These are phyloP conservation scores for Ustanciosporium gigantosporum DNA, from an alignment of 1,284 basidiomycete species.

Conservation along the genomic window DNA sequence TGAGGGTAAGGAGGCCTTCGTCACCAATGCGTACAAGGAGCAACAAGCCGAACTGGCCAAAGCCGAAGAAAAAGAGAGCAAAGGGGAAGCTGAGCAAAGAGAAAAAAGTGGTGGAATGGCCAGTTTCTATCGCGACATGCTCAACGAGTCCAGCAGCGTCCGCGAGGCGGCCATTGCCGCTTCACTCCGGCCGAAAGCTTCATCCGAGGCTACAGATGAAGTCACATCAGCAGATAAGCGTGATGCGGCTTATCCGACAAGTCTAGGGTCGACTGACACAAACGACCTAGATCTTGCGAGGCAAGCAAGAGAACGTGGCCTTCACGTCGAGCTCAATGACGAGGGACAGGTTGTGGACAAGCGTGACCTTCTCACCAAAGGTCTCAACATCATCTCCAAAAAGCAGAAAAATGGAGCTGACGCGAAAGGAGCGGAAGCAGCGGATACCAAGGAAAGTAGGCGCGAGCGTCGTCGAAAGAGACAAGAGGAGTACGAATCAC, in stretches of 20 bases:
- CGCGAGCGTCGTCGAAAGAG: conserved; percentile 16
- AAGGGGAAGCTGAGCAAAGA: conserved; percentile 79
- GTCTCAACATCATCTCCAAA: conserved; percentile 75
- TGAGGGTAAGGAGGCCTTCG: conserved; percentile 90
- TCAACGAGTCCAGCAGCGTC: conserved; percentile 43
- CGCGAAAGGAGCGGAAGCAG: background rate
- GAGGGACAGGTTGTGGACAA: conserved; percentile 97
- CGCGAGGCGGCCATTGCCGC: conserved; percentile 52
- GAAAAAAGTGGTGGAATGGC: conserved; percentile 77
- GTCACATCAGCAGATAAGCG: conserved; percentile 64
- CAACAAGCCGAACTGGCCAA: conserved; percentile 89
- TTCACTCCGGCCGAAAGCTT: conserved; percentile 4
- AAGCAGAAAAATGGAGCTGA: conserved; percentile 1
- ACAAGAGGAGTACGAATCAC: conserved; percentile 30
- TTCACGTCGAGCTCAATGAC: conserved; percentile 92
- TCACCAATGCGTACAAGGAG: conserved; percentile 94
- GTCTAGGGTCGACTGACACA: background rate
- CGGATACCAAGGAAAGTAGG: conserved; percentile 4
- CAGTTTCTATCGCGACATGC: conserved; percentile 51
- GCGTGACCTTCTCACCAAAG: conserved; percentile 84
- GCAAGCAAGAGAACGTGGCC: conserved; percentile 72
- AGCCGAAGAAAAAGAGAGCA: conserved; percentile 72
- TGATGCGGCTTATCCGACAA: conserved; percentile 39
- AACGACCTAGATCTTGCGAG: conserved; percentile 71
- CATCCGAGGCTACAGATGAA: conserved; percentile 70